Conservation (phyloP, 1,139 yeast species). For the Yamadazyma trypodendri region DNA sequence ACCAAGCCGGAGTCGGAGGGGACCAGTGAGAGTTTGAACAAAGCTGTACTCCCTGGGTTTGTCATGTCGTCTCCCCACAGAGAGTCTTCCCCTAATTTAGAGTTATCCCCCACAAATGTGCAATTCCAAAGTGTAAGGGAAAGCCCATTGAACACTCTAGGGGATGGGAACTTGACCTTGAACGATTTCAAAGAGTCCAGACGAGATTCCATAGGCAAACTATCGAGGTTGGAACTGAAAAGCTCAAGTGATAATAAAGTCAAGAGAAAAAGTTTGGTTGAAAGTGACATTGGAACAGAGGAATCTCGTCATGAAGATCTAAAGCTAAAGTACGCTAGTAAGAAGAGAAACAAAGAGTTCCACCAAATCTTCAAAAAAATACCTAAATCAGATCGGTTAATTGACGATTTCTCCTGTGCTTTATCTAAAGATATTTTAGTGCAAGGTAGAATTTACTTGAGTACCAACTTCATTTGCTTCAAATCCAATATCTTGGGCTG, state of each 20-base stretch:
- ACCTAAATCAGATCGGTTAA: conserved; percentile 50
- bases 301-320: conserved; percentile 10
- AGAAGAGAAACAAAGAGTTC: conserved; percentile 59
- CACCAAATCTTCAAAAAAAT: conserved; percentile 60
- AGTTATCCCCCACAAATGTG: conserved; percentile 24
- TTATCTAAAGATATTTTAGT: conserved; percentile 66
- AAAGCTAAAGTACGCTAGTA: conserved; percentile 28
- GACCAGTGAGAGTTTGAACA: not conserved
- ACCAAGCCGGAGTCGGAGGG: too few species aligned
- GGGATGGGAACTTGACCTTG: conserved; percentile 67
- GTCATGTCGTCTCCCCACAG: not conserved
- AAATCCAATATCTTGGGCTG: conserved; percentile 74
- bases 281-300: conserved; percentile 10
- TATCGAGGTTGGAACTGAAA: conserved; percentile 4
- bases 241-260: conserved; percentile 1
- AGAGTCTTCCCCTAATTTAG: not conserved
- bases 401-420: conserved; percentile 73
- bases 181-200: conserved; percentile 45
- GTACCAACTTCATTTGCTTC: conserved; percentile 61
- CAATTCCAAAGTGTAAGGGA: conserved; percentile 61
- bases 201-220: conserved; percentile 7
- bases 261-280: conserved; percentile 6
- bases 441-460: conserved; percentile 69
- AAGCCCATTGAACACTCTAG: conserved; percentile 61
- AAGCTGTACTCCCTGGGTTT: not conserved